These are phyloP conservation scores for Phyllosticta citriasiana DNA, from an alignment of 2,329 filamentous ascomycete genomes.

Conservation along the genomic window DNA sequence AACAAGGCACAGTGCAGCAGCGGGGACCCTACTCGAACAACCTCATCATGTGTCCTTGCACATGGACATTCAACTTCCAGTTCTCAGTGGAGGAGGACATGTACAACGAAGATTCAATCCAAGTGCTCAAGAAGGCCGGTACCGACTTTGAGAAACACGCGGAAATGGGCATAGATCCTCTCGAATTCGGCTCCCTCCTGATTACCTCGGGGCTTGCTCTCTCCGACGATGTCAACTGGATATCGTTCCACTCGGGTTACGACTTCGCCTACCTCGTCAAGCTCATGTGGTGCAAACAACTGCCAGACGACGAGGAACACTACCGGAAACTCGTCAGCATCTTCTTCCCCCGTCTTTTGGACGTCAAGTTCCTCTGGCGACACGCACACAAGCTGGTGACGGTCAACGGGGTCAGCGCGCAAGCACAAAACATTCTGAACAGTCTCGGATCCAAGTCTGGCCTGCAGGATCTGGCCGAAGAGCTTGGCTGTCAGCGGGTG, in stretches of 20 bases:
- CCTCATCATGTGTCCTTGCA: conserved; percentile 63
- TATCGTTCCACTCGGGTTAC: conserved; percentile 95
- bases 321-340: conserved; percentile 83
- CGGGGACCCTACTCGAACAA: conserved; percentile 37
- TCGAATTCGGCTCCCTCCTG: conserved; percentile 78
- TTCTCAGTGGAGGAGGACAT: conserved; percentile 93
- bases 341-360: conserved; percentile 88
- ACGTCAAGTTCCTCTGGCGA: conserved; percentile 97
- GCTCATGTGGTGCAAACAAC: conserved; percentile 69
- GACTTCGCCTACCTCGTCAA: conserved; percentile 98
- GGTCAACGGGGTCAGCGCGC: conserved; percentile 31
- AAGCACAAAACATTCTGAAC: conserved; percentile 62
- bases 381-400: conserved; percentile 60
- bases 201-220: conserved; percentile 88
- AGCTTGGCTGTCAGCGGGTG: conserved; percentile 79
- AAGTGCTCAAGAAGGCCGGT: conserved; percentile 81
- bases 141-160: conserved; percentile 82
- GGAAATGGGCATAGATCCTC: conserved; percentile 76
- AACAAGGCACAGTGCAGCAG: conserved; percentile 34
- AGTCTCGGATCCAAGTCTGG: conserved; percentile 86
- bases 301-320: conserved; percentile 81
- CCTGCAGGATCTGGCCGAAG: conserved; percentile 86
- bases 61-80: conserved; percentile 99
- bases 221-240: conserved; percentile 83
- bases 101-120: conserved; percentile 93